These are phyloP conservation scores for Podila clonocystis DNA, from an alignment of 192 early-diverging fungal genomes.

Conservation along the genomic window DNA sequence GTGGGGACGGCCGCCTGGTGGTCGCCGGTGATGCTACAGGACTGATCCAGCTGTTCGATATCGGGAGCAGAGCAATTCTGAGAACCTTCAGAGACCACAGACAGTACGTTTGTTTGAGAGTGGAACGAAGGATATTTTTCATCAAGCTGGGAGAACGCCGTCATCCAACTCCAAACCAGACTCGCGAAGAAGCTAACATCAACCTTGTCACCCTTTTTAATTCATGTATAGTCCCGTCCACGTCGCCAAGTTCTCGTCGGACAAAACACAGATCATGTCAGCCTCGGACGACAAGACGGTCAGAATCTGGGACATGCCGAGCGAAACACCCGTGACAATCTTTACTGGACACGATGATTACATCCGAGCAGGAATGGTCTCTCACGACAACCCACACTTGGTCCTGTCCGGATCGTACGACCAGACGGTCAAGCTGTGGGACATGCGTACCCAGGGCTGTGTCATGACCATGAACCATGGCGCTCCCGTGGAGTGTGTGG, in stretches of 20 bases:
- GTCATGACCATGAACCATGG: constrained; percentile 83
- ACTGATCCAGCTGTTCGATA: constrained; percentile 84
- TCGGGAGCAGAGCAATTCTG: constrained; percentile 72
- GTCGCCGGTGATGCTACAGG: constrained; percentile 94
- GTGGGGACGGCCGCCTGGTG: constrained; percentile 90
- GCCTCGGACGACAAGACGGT: constrained; percentile 95
- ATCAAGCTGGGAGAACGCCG: background rate
- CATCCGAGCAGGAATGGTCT: constrained; percentile 81
- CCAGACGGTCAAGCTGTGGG: constrained; percentile 94
- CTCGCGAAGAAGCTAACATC: background rate
- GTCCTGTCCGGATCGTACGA: constrained; percentile 94
- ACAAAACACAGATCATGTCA: constrained; percentile 85
- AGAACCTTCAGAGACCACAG: constrained; percentile 67
- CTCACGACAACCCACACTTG: constrained; percentile 80
- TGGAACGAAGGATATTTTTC: background rate
- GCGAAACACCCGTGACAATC: constrained; percentile 69
- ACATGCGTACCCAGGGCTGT: constrained; percentile 79
- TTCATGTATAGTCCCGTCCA: constrained; percentile 73
- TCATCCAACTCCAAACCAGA: background rate
- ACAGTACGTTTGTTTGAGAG: constrained; percentile 52
- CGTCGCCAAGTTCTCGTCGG: constrained; percentile 81
- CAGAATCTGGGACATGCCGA: constrained; percentile 93
- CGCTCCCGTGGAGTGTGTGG: constrained; percentile 87
- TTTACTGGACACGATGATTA: constrained; percentile 94
- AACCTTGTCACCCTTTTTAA: too few relatives aligned